These are phyloP conservation scores for Bacidia gigantensis DNA, from an alignment of 495 filamentous ascomycete genomes.

Conservation along the genomic window DNA sequence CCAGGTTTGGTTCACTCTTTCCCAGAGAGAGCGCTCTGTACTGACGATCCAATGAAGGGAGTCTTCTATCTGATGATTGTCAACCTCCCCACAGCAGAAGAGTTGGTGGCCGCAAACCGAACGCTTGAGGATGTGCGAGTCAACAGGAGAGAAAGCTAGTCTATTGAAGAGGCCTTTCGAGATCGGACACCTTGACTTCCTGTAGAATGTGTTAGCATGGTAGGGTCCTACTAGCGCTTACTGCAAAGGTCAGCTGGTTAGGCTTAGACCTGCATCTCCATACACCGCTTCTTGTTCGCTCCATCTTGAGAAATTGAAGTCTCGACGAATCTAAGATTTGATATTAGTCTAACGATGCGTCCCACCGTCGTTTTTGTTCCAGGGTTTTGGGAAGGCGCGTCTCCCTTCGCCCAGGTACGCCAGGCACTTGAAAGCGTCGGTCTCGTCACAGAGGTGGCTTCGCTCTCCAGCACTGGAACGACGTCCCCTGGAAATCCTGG, in stretches of 20 bases:
- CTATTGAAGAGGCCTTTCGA: too few relatives aligned
- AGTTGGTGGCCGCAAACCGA: background rate
- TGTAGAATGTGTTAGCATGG: too few relatives aligned
- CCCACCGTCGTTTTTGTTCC: slow-evolving; percentile 22
- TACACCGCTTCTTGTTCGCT: too few relatives aligned
- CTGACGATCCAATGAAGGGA: background rate
- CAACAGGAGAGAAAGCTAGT: too few relatives aligned
- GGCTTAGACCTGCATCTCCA: too few relatives aligned
- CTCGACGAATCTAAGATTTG: too few relatives aligned
- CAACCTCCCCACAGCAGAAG: slow-evolving; percentile 17
- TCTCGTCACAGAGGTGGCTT: slow-evolving; percentile 9
- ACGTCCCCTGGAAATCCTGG: slow-evolving; percentile 15
- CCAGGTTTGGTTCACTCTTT: too few relatives aligned
- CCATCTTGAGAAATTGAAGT: too few relatives aligned
- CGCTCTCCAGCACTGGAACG: slow-evolving; percentile 18
- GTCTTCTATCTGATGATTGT: slow-evolving; percentile 8
- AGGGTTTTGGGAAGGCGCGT: slow-evolving; percentile 23
- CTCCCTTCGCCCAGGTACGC: slow-evolving; percentile 15
- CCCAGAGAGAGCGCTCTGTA: too few relatives aligned
- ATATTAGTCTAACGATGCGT: slow-evolving; percentile 11
- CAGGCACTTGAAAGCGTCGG: slow-evolving; percentile 11
- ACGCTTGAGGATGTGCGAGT: background rate
- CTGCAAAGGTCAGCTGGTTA: too few relatives aligned
- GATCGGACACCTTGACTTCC: too few relatives aligned
- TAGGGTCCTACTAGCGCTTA: too few relatives aligned